phyloP scores from a whole-genome alignment of 805 yeast genomes.

The Candida maltosa region DNA sequence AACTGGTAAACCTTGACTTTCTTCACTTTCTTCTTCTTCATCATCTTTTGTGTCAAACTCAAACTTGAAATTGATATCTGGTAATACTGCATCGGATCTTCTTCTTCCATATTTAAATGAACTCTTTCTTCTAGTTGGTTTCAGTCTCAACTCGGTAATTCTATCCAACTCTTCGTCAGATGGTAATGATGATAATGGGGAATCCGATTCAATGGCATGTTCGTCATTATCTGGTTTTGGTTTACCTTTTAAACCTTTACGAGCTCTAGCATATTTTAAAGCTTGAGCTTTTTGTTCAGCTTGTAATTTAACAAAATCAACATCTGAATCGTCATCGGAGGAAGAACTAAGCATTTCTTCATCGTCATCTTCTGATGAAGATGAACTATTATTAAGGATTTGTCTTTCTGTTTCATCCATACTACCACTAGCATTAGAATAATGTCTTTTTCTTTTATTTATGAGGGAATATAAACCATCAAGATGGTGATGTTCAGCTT shows the following conservation, averaged over 20 bases:
- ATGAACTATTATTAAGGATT: conserved; percentile 7
- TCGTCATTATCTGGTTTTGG: no score
- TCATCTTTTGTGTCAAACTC: conserved; percentile 33
- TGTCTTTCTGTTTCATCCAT: conserved; percentile 6
- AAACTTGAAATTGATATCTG: conserved; percentile 40
- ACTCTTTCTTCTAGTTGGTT: conserved; percentile 6
- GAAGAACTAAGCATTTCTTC: conserved; percentile 41
- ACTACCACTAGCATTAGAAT: no score
- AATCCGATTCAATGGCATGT: conserved; percentile 1
- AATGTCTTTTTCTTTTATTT: conserved; percentile 10
- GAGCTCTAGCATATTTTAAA: conserved; percentile 43
- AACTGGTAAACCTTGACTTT: conserved; percentile 8
- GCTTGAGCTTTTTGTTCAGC: conserved; percentile 62
- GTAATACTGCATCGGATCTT: conserved; percentile 36
- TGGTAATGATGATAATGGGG: conserved; percentile 4
- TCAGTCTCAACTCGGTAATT: neutral
- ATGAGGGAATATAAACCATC: conserved; percentile 22
- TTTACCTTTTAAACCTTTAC: conserved; percentile 18
- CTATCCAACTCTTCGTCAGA: conserved; percentile 1
- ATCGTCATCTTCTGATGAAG: conserved; percentile 23
- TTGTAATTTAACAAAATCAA: conserved; percentile 70
- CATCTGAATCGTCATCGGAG: conserved; percentile 64
- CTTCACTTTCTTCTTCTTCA: conserved; percentile 9
- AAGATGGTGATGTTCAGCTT: conserved; percentile 10
- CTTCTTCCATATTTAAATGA: conserved; percentile 30